Evolutionary conservation across 768 basidiomycete species (phyloP), one percentile per base, ranked within the genome.

Genomic region (Royoungia palumana): DNA sequence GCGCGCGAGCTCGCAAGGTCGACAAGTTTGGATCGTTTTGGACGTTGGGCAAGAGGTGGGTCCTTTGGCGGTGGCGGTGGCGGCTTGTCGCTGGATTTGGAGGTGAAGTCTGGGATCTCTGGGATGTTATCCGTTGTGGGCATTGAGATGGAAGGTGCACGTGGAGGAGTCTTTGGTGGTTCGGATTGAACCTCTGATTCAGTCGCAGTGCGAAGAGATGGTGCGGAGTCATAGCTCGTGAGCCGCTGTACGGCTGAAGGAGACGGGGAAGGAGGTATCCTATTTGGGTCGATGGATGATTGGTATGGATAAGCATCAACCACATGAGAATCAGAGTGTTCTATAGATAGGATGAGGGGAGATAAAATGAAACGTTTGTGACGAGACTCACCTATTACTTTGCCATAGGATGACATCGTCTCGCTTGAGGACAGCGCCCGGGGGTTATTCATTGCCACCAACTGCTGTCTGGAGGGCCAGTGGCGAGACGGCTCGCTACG

Each of bases 21-120:
- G 2, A 85, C 82, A 34, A 90, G 68, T 58, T 87, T 89, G 8
- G 87, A 89, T 52, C 78, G 79, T 57, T 74, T 78, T 35, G 49
- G 55, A 28, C 58, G 46, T 21, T 59, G 63, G 17, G 50, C 49
- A 40, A 61, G 59, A 27, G 55, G 57, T 24, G 55, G 49, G 45
- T 63, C 49, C 34, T 49, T 62, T 52, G 37, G 60, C 48, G 54
- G 66, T 21, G 35, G 53, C 6, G 48, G 51, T 34, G 65, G 68
- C 4, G 68, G 56, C 34, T 54, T 62, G 36, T 51, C 56, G 40
- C 63, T 75, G 19, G 76, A 75, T 64, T 76, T 78, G 32, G 79
- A 79, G 47, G 68, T 63, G 46, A 70, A 65, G 61, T 82, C 79
- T 5, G 79, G 75, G 20, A 82, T 80, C 17, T 82, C 77, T 17